phyloP scores from a whole-genome alignment of 495 filamentous ascomycete species.

The Platismatia glauca region DNA sequence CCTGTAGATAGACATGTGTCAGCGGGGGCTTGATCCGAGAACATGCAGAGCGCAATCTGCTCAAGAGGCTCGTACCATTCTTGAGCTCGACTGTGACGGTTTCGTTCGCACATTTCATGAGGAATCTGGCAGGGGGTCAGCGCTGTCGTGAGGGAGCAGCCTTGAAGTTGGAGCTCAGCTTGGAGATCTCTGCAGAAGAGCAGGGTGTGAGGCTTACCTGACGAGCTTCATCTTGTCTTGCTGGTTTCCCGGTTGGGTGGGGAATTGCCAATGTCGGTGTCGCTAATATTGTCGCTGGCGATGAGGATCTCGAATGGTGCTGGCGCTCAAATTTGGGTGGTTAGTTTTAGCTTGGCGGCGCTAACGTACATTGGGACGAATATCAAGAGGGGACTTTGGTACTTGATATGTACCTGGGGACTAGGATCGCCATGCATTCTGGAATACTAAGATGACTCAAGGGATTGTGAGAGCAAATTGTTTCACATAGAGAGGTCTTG shows the following conservation, averaged over 20 bases:
- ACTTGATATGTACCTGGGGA: too few species aligned
- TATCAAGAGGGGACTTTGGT: too few species aligned
- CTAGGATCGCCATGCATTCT: neutral
- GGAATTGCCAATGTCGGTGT: neutral
- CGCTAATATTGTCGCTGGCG: neutral
- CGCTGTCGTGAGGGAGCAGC: slow-evolving; percentile 14
- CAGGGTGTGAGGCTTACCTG: slow-evolving; percentile 54
- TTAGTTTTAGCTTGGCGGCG: neutral
- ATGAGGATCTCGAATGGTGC: neutral
- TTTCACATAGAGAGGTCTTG: neutral
- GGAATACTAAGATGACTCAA: neutral
- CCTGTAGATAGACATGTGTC: slow-evolving; percentile 42
- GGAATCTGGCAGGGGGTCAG: slow-evolving; percentile 53
- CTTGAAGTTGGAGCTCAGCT: slow-evolving; percentile 30
- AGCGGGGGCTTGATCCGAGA: slow-evolving; percentile 3
- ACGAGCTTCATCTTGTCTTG: slow-evolving; percentile 86
- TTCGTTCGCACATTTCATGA: slow-evolving; percentile 98
- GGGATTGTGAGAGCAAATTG: neutral
- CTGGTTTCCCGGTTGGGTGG: neutral
- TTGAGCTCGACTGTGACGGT: slow-evolving; percentile 96
- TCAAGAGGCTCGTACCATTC: slow-evolving; percentile 56
- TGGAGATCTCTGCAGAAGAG: slow-evolving; percentile 26
- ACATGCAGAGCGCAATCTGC: slow-evolving; percentile 4
- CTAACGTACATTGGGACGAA: neutral
- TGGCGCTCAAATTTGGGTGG: neutral